Evolutionary conservation across 192 early-diverging fungal species (phyloP).

Genomic region (Linnemannia zychae): DNA sequence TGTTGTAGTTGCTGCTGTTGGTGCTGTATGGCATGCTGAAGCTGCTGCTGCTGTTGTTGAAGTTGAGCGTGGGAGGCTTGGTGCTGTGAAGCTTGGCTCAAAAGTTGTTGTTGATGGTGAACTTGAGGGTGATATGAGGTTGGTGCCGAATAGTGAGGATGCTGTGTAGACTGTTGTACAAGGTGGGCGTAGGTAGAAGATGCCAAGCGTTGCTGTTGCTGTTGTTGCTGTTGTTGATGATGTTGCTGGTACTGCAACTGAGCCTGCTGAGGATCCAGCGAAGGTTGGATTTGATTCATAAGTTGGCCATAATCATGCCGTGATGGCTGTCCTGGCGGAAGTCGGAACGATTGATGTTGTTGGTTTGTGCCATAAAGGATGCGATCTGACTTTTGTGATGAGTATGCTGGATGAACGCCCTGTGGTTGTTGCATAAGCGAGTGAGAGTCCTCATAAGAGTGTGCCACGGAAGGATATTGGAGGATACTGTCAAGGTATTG

Average conservation of each 20-base stretch:
- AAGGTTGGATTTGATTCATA: conserved; percentile 7
- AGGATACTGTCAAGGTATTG: conserved; percentile 50
- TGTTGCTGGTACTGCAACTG: conserved; percentile 32
- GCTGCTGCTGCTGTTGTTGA: conserved; percentile 42
- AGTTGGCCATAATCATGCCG: conserved; percentile 34
- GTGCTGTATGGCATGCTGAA: conserved; percentile 7
- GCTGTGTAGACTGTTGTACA: conserved; percentile 40
- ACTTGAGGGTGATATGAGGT: conserved; percentile 16
- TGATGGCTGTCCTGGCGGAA: conserved; percentile 24
- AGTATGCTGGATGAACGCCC: conserved; percentile 19
- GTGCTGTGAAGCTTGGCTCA: conserved; percentile 30
- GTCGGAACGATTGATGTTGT: conserved; percentile 25
- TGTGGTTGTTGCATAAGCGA: conserved; percentile 44
- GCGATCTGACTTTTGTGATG: conserved; percentile 29
- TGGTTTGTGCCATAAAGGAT: conserved; percentile 21
- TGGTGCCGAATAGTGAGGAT: conserved; percentile 21
- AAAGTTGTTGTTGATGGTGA: conserved; percentile 25
- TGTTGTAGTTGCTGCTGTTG: conserved; percentile 38
- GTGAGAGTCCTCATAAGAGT: conserved; percentile 33
- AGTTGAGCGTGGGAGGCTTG: conserved; percentile 38
- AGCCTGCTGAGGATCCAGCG: conserved; percentile 26
- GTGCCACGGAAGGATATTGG: conserved; percentile 12
- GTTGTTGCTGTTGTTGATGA: conserved; percentile 32
- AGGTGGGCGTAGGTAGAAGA: conserved; percentile 26
- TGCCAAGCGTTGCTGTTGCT: conserved; percentile 25